These are phyloP conservation scores for Fragaria iinumae DNA, from an alignment of 306 rosid species.

Conservation along the genomic window DNA sequence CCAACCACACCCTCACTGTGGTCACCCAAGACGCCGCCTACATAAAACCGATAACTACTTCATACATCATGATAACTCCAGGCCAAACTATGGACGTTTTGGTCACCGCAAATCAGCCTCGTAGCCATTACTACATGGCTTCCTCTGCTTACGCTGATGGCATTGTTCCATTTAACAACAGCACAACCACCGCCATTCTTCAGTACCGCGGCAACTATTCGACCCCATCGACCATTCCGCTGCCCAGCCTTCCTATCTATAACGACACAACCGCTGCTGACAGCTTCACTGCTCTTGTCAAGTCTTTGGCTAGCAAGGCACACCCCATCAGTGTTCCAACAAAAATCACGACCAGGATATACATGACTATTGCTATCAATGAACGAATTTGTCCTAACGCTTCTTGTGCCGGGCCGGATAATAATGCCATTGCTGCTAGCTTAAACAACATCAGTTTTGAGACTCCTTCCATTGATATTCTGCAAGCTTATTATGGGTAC, in stretches of 20 bases:
- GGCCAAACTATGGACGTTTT: conserved; percentile 54
- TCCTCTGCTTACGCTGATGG: conserved; percentile 29
- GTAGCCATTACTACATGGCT: conserved; percentile 31
- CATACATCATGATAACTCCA: conserved; percentile 40
- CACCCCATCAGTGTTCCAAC: conserved; percentile 31
- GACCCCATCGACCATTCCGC: conserved; percentile 10
- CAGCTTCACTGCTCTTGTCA: conserved; percentile 15
- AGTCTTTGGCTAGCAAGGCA: conserved; percentile 33
- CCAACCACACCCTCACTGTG: conserved; percentile 36
- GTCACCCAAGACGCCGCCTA: conserved; percentile 39
- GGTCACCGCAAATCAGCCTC: conserved; percentile 31
- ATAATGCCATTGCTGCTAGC: conserved; percentile 23
- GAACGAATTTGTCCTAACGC: conserved; percentile 23
- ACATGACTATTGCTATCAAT: conserved; percentile 31
- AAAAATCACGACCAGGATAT: conserved; percentile 19
- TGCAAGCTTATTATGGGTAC: conserved; percentile 42
- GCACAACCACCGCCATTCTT: conserved; percentile 31
- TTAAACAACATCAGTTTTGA: conserved; percentile 39
- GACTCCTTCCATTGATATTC: conserved; percentile 20
- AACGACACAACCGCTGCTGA: conserved; percentile 15
- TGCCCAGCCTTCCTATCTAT: conserved; percentile 25
- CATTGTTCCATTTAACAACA: not conserved
- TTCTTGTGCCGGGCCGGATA: conserved; percentile 26
- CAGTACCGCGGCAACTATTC: conserved; percentile 24
- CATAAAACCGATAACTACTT: conserved; percentile 32